Evolutionary conservation across 371 early-diverging fungal genomes (phyloP), one percentile per base, ranked within the genome.

Genomic region (Lichtheimia hyalospora): DNA sequence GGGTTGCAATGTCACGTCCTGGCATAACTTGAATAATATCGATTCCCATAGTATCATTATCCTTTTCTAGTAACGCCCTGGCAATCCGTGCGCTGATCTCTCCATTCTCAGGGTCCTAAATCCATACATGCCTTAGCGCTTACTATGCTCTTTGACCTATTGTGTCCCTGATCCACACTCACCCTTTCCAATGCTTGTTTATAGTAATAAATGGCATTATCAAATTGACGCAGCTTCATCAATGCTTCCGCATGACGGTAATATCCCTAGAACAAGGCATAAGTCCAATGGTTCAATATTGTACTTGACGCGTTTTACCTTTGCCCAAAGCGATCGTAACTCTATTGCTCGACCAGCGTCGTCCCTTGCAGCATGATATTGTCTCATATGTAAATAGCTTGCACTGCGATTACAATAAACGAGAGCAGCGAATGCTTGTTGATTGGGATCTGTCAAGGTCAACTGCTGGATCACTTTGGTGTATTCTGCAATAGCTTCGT

Each of bases 331-430:
- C 3, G 87, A 85, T 25, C 86, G 76, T 58, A 88, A 63, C 40
- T 68, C 68, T 5, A 87, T 84, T 1, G 82, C 81, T 53, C 74
- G 70, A 8, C 63, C 57, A 15, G 93, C 90, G 63, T 94, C 94
- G 52, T 72, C 69, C 39, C 69, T 64, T 4, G 92, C 91, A 20
- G 81, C 74, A n/a, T 80, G 68, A 42, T 61, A 68, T 14, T 76
- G 83, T 25, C 81, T 69, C n/a, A 69, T 61, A 52, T 78, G 61
- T 21, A 75, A 64, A 52, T 75, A 79, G 27, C 83, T 71, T 5
- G 90, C 88, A 41, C 89, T 82, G 20, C 94, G 76, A 71, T 92
- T 94, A 44, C 88, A 84, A 63, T 84, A 69, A 18, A 92, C 70
- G 18, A 86, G 65, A 8, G 86, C 87, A 3, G 70, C 48, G 57